Evolutionary conservation across 495 filamentous ascomycete species (phyloP).

Genomic region (Trichoderma gamsii): DNA sequence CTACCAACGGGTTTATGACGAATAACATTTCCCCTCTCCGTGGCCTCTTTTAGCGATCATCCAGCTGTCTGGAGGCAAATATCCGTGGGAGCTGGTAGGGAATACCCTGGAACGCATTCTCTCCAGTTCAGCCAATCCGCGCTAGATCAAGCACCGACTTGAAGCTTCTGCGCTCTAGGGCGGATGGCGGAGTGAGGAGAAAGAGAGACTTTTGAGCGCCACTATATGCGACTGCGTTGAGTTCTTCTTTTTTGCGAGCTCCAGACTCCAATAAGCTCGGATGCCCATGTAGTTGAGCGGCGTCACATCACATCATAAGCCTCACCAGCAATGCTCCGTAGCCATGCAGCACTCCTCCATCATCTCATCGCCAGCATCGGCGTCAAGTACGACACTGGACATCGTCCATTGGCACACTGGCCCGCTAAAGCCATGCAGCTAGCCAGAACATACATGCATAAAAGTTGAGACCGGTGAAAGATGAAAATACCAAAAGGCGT

Average conservation of each 20-base stretch:
- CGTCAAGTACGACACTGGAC: background rate
- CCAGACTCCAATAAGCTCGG: no score
- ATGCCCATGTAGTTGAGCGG: no score
- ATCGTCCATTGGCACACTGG: background rate
- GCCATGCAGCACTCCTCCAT: background rate
- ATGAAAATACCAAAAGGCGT: background rate
- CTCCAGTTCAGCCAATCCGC: background rate
- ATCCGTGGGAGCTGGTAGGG: background rate
- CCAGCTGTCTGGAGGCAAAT: background rate
- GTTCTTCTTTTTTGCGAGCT: no score
- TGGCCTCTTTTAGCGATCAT: background rate
- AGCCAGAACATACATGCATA: background rate
- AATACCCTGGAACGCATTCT: background rate
- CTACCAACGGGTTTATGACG: background rate
- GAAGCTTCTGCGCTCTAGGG: no score
- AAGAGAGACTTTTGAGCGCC: no score
- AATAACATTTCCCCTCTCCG: background rate
- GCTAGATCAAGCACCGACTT: no score
- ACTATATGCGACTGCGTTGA: no score
- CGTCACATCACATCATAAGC: no score
- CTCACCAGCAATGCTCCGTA: no score
- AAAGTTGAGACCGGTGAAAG: constrained; percentile 9
- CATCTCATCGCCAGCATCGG: background rate
- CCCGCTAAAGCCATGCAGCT: background rate
- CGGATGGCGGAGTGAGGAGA: no score